phyloP scores from a whole-genome alignment of 495 filamentous ascomycete species.

The Ascodesmis nigricans region DNA sequence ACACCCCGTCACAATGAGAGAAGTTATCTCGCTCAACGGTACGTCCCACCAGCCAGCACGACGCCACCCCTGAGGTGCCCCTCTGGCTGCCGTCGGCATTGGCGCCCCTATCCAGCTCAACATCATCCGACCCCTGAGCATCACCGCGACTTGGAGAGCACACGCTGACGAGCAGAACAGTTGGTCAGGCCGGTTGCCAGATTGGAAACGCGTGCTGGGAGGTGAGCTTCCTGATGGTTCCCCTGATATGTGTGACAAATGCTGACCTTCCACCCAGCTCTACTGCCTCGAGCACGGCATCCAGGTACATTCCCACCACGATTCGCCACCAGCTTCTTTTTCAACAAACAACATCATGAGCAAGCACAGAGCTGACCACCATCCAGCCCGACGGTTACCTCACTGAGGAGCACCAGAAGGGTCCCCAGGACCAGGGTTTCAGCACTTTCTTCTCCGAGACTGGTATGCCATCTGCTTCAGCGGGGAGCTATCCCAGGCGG shows the following conservation, averaged over 20 bases:
- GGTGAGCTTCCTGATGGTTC: constrained; percentile 39
- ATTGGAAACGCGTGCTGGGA: constrained; percentile 99
- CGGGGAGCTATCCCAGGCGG: not conserved
- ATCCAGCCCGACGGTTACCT: constrained; percentile 88
- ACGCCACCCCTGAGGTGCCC: no score
- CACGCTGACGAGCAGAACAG: no score
- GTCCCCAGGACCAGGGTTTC: constrained; percentile 88
- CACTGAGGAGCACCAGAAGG: constrained; percentile 88
- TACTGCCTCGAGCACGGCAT: constrained; percentile 99
- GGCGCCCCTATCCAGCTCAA: no score
- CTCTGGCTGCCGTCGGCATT: no score
- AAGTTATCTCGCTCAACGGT: constrained; percentile 99
- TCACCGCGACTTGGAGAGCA: no score
- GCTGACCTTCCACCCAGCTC: constrained; percentile 34
- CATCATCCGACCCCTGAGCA: no score
- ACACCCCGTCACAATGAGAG: constrained; percentile 98
- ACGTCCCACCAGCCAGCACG: constrained; percentile 26
- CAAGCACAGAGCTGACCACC: no score
- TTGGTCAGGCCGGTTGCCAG: constrained; percentile 99
- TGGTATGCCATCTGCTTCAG: constrained; percentile 34
- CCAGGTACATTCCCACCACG: constrained; percentile 40
- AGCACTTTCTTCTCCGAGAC: constrained; percentile 99
- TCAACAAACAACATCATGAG: no score
- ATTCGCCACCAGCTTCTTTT: constrained; percentile 3
- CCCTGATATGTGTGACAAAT: constrained; percentile 1